Conservation (phyloP, 306 rosid genomes). For the Argentina anserina region DNA sequence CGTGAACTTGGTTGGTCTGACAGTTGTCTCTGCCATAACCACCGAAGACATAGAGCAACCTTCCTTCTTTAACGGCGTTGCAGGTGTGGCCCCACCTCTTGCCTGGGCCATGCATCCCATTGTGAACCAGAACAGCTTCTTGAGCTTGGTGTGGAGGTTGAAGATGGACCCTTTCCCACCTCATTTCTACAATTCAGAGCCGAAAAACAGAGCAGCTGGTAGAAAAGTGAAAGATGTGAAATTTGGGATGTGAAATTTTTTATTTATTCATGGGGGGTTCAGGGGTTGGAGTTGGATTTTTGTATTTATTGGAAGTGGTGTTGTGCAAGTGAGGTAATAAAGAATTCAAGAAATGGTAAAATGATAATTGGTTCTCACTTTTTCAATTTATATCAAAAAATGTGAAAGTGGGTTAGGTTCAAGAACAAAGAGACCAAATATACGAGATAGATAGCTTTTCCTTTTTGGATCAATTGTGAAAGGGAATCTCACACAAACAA, state of each 20-base stretch:
- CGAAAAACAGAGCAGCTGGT: neutral
- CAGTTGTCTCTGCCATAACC: conserved; percentile 95
- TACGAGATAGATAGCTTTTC: too few species aligned
- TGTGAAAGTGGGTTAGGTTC: neutral
- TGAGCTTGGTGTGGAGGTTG: conserved; percentile 38
- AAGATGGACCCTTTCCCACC: conserved; percentile 81
- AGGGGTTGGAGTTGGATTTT: neutral
- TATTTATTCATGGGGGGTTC: neutral
- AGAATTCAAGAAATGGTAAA: neutral
- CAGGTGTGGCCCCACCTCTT: conserved; percentile 99
- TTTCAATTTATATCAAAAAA: neutral
- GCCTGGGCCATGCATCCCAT: conserved; percentile 64
- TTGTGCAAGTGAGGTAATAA: conserved; percentile 1
- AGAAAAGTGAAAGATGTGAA: conserved; percentile 14
- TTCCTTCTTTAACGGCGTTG: conserved; percentile 91
- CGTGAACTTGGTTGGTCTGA: conserved; percentile 91
- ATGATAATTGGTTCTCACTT: neutral
- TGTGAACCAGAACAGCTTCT: conserved; percentile 16
- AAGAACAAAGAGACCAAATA: neutral
- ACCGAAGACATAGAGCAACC: conserved; percentile 80
- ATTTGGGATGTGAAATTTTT: neutral
- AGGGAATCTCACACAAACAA: neutral
- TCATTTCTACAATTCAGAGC: conserved; percentile 50
- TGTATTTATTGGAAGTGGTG: neutral
- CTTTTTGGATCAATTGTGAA: neutral